Evolutionary conservation across 2,329 filamentous ascomycete genomes (phyloP).

Genomic region (Ceratocystis harringtonii): DNA sequence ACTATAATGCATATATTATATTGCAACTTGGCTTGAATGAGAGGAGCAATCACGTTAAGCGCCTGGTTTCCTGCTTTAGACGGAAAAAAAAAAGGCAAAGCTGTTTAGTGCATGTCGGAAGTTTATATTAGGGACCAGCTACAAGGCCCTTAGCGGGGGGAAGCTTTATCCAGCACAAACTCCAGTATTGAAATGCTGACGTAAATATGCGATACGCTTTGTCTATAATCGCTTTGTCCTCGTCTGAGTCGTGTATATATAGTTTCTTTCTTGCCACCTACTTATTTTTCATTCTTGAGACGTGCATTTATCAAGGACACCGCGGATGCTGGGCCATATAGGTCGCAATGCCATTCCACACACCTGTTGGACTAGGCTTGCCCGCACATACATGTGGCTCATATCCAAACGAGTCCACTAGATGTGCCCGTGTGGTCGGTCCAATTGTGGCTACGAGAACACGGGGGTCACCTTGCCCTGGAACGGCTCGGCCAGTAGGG

Average conservation of each 20-base stretch:
- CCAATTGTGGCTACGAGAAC: conserved; percentile 73
- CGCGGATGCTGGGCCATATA: conserved; percentile 8
- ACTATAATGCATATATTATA: not conserved
- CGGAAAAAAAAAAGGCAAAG: not conserved
- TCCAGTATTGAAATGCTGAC: not conserved
- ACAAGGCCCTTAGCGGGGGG: not conserved
- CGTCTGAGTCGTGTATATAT: not conserved
- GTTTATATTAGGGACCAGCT: not conserved
- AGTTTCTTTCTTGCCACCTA: not conserved
- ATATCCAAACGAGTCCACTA: conserved; percentile 49
- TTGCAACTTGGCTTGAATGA: not conserved
- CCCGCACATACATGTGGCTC: conserved; percentile 67
- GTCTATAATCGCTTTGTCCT: not conserved
- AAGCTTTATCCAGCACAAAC: not conserved
- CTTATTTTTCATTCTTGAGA: not conserved
- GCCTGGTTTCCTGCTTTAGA: not conserved
- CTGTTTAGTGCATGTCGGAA: not conserved
- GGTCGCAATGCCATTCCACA: conserved; percentile 51
- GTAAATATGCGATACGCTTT: not conserved
- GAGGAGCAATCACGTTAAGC: not conserved
- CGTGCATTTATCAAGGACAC: not conserved
- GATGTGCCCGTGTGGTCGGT: conserved; percentile 70
- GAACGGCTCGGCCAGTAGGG: conserved; percentile 19
- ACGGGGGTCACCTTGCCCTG: conserved; percentile 23
- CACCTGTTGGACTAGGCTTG: conserved; percentile 66